Evolutionary conservation across 176 grass and related monocot genomes (phyloP).

Genomic region (Oryza meridionalis): DNA sequence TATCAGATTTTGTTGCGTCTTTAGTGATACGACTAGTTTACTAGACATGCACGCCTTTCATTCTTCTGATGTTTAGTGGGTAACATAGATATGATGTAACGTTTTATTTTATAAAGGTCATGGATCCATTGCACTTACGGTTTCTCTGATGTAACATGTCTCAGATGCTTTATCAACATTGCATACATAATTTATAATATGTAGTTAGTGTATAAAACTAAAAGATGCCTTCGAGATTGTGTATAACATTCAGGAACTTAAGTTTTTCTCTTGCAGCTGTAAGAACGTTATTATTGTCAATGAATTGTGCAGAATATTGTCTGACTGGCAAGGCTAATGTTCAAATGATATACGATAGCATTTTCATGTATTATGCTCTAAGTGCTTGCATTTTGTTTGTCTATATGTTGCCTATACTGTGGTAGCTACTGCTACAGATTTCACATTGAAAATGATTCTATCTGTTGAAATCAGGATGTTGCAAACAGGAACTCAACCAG

Average conservation of each 20-base stretch:
- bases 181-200: neutral
- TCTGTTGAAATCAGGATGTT: conserved; percentile 95
- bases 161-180: neutral
- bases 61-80: neutral
- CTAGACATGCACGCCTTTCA: neutral
- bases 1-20: neutral
- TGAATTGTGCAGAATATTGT: neutral
- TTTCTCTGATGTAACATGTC: neutral
- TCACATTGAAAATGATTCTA: conserved; percentile 55
- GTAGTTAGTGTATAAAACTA: conserved; percentile 15
- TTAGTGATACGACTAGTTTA: neutral
- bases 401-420: neutral
- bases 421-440: conserved; percentile 7
- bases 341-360: neutral
- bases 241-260: conserved; percentile 3
- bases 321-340: neutral
- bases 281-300: neutral
- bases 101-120: neutral
- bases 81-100: neutral
- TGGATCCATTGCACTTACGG: neutral
- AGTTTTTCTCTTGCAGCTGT: neutral
- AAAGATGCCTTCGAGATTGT: conserved; percentile 10
- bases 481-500: conserved; percentile 74
- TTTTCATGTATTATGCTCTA: conserved; percentile 2
- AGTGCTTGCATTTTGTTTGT: neutral